Percentiles rank a stretch among this genome's conserved stretches.
Evolutionary conservation across 2,329 filamentous ascomycete species (phyloP).

Genomic region (Akanthomyces uredinophilus): DNA sequence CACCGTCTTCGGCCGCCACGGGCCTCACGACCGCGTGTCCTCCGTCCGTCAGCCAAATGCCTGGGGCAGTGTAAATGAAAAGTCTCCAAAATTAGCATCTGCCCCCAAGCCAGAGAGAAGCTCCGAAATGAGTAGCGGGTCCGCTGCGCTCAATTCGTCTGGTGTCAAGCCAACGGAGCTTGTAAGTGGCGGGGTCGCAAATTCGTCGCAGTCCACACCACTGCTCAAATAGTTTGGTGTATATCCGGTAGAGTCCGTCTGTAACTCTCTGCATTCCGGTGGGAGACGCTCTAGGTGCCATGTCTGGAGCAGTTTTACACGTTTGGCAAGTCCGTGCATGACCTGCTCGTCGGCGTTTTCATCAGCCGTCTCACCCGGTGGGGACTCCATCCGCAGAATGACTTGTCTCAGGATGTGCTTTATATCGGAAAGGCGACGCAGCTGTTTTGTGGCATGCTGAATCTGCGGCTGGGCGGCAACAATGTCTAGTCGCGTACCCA

Average conservation of each 20-base stretch:
- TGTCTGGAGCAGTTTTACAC: conserved; percentile 4
- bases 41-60: background rate
- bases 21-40: too few relatives aligned
- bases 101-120: background rate
- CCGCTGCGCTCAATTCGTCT: too few relatives aligned
- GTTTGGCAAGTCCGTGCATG: conserved; percentile 22
- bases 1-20: too few relatives aligned
- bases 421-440: conserved; percentile 27
- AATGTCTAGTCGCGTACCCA: conserved; percentile 27
- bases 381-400: conserved; percentile 24
- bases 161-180: too few relatives aligned
- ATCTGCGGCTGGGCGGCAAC: conserved; percentile 24
- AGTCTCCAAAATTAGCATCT: background rate
- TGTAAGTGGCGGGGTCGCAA: too few relatives aligned
- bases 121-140: background rate
- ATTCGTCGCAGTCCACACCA: too few relatives aligned
- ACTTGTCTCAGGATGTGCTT: conserved; percentile 26
- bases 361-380: conserved; percentile 10
- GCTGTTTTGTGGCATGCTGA: conserved; percentile 21
- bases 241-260: too few relatives aligned
- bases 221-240: too few relatives aligned
- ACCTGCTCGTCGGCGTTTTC: conserved; percentile 19
- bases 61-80: background rate
- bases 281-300: background rate
- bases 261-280: background rate